Base-by-base conservation (phyloP, 805 yeast genomes). In the Ogataea pignaliae region DNA sequence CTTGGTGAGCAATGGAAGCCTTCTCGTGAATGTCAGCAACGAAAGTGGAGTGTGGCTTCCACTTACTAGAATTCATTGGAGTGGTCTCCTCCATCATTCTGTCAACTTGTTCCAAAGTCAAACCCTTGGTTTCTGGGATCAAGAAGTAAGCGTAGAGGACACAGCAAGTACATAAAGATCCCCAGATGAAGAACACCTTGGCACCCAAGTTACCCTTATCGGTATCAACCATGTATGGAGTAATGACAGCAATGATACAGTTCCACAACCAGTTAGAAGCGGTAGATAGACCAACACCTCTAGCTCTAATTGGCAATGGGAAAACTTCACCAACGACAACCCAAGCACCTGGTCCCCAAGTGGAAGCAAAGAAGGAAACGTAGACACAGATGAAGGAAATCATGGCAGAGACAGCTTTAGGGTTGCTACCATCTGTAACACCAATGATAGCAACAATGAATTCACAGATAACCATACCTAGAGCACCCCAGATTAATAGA, bases 311-410 rank as follows among this genome's bases (percentile, higher is more conserved):
- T 61, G 83, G 78, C 42, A 85, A 76, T 50, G 90, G 87, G 73
- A 76, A 85, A 39, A 76, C 66, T 55, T 78, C 84, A 55, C 81
- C 79, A 55, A 69, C 64, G 43, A 77, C 63, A 39, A 78, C 86
- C 90, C 91, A 86, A 34, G 78, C 80, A 48, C 77, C 79, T 34
- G 93, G 89, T 61, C 91, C 91, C 91, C 93, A 87, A 18, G 91
- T 77, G 3, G 87, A 73, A 9, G 93, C 95, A 68, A 85, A 84
- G 61, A 82, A 81, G 43, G 83, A 80, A 53, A 87, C 82, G 60
- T 83, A 87, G 34, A 73, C 61, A 60, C 82, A 78, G 44, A 76
- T 69, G 56, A 78, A 72, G 10, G 68, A 45, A 48, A 66, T 58
- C 65, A 65, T 60, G 15, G 66, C 68, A 36, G 47, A 50, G 43